Evolutionary conservation across 2,329 filamentous ascomycete genomes (phyloP).

Genomic region (Venturiaceae sp.): DNA sequence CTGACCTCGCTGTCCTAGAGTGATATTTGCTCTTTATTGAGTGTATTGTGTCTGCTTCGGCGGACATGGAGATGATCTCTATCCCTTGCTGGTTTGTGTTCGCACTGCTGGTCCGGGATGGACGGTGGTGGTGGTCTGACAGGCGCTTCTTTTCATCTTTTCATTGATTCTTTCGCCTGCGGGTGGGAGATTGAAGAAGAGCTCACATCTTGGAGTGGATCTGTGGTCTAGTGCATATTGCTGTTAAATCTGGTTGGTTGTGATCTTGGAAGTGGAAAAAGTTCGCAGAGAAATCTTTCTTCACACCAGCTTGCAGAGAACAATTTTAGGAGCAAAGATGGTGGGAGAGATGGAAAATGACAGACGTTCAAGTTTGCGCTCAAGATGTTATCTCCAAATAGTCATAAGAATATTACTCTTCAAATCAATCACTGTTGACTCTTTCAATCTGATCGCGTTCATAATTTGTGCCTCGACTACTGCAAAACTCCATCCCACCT

Average conservation of each 20-base stretch:
- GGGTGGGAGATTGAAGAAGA: conserved; percentile 8
- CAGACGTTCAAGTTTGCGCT: background rate
- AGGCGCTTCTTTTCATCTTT: conserved; percentile 35
- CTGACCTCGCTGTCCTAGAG: conserved; percentile 76
- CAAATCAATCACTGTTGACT: background rate
- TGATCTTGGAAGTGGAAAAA: background rate
- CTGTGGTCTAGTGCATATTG: background rate
- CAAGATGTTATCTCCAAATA: background rate
- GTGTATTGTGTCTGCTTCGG: conserved; percentile 51
- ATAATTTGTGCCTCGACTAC: background rate
- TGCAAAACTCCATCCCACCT: background rate
- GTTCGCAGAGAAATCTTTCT: background rate
- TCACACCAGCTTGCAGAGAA: background rate
- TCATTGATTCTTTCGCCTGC: conserved; percentile 3
- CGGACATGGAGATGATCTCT: conserved; percentile 95
- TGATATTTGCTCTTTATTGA: conserved; percentile 52
- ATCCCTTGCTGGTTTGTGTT: conserved; percentile 66
- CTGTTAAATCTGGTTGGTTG: background rate
- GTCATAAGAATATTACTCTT: background rate
- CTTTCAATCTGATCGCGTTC: background rate
- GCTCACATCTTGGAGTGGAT: background rate
- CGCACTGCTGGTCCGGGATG: conserved; percentile 66
- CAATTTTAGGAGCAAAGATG: background rate
- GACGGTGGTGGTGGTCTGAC: conserved; percentile 87
- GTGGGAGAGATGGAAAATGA: background rate